Evolutionary conservation across 805 yeast species (phyloP), one percentile per base, ranked within the genome.

Genomic region (Schizosaccharomyces osmophilus): DNA sequence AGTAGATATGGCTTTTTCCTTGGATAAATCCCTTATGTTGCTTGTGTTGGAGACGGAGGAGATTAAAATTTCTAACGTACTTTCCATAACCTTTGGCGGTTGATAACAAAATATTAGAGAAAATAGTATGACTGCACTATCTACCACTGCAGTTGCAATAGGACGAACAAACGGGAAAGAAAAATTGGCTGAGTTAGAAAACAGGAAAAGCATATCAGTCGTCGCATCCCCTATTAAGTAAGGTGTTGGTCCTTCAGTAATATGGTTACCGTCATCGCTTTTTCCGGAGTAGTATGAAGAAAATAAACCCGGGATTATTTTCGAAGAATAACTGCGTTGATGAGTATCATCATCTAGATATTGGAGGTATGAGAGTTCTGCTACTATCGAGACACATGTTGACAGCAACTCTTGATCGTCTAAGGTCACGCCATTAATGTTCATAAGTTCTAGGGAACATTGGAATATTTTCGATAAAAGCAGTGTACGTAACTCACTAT

Each of bases 41-140:
- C 45, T 76, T 71, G 36, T 79, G 74, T 59, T 78, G 73, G 45
- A 66, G 48, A 83, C 64, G 19, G 77, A 74, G 3, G 83, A 74
- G 65, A 88, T 78, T 64, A 93, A 71, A 61, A 82, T 85, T 67
- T 90, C 97, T 24, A 93, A 71, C n/a, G 93, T 75, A 0, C 97
- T 87, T 63, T 84, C 82, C 67, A 90, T 97, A 61, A 93, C 84
- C 64, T 87, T 85, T 4, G 80, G 72, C 6, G 89, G 80, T 65
- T 90, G 77, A 63, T 76, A 74, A 0, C 94, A 86, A 65, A 90
- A 84, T 0, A 84, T 75, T 8, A 78, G 68, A 4, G 85, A 80
- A 68, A 88, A 86, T 1, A 89, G 75, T 63, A 84, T 87, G 67
- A 90, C 81, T 0, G 96, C 83, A 1, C 78, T 69, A 71, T 90